Evolutionary conservation across 2,329 filamentous ascomycete genomes (phyloP).

Genomic region (Leptoxyphium fumago): DNA sequence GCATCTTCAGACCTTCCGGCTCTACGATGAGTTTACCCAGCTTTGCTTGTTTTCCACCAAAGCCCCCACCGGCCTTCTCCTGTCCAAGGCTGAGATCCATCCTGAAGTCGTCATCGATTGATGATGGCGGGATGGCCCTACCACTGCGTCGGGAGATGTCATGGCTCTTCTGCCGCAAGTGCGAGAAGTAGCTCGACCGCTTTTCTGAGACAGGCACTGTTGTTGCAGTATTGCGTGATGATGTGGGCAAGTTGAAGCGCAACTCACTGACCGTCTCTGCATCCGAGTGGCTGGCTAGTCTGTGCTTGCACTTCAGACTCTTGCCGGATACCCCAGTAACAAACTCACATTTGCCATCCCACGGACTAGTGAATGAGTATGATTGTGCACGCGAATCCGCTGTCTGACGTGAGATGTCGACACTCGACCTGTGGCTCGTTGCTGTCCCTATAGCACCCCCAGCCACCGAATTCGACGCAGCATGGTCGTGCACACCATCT

Average conservation of each 20-base stretch:
- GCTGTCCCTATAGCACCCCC: conserved; percentile 4
- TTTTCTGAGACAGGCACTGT: conserved; percentile 16
- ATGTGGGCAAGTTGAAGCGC: conserved; percentile 70
- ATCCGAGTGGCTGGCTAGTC: conserved; percentile 14
- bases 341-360: conserved; percentile 80
- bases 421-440: conserved; percentile 4
- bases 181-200: conserved; percentile 4
- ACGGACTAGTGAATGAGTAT: conserved; percentile 72
- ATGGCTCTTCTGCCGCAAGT: conserved; percentile 1
- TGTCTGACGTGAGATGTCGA: conserved; percentile 1
- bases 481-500: conserved; percentile 24
- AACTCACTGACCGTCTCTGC: conserved; percentile 59
- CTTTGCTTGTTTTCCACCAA: conserved; percentile 75
- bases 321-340: conserved; percentile 61
- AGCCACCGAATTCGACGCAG: conserved; percentile 4
- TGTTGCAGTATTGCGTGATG: conserved; percentile 17
- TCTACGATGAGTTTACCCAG: conserved; percentile 84
- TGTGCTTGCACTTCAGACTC: conserved; percentile 19
- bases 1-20: conserved; percentile 85
- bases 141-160: neutral
- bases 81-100: conserved; percentile 64
- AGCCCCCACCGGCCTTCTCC: conserved; percentile 75
- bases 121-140: neutral
- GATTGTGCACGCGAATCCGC: conserved; percentile 38
- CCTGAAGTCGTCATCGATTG: conserved; percentile 22